A percentile compares a stretch with the other conserved stretches of the same genome.
Evolutionary conservation across 345 rosid genomes (phyloP).

Genomic region (Gossypium longicalyx): DNA sequence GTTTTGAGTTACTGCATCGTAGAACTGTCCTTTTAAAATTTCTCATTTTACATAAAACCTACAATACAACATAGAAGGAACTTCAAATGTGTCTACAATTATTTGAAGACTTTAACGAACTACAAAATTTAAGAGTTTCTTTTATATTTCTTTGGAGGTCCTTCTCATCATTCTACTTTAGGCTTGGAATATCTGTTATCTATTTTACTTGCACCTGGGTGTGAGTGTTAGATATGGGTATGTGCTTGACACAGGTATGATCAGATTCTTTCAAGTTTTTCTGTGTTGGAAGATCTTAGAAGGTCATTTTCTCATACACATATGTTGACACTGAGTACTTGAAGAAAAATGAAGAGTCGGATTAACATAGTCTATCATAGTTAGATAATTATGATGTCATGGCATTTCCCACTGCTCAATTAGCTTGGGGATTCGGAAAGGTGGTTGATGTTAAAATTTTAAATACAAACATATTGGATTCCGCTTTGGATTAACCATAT

Average conservation of each 20-base stretch:
- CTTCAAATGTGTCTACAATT: background rate
- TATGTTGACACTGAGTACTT: background rate
- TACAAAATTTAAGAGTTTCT: background rate
- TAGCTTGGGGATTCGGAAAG: background rate
- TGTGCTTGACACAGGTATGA: background rate
- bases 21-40: background rate
- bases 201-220: background rate
- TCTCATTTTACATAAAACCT: background rate
- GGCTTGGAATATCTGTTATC: background rate
- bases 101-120: background rate
- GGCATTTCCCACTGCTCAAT: background rate
- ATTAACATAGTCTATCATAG: background rate
- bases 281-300: background rate
- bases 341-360: background rate
- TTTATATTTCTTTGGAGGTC: background rate
- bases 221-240: background rate
- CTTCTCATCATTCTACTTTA: background rate
- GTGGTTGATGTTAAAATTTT: background rate
- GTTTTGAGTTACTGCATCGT: too few relatives aligned
- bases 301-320: background rate
- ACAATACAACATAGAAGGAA: background rate
- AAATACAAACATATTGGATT: background rate
- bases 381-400: background rate
- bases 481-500: background rate
- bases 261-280: background rate